Evolutionary conservation across 1,284 basidiomycete genomes (phyloP).

Genomic region (Pisolithus thermaeus): DNA sequence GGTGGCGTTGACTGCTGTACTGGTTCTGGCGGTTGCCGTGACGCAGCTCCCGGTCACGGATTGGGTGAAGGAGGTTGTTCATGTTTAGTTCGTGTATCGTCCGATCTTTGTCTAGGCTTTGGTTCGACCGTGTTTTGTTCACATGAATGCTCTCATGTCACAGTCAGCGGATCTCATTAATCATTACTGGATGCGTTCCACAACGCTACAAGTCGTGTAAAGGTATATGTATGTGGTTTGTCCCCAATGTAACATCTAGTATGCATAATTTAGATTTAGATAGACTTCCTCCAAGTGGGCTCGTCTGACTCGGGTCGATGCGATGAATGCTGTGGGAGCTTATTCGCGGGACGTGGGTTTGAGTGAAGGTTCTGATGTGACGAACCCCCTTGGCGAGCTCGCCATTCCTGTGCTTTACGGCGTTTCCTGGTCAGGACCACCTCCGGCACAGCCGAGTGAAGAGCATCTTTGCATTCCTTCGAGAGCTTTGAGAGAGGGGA

Average conservation of each 20-base stretch:
- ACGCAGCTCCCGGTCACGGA: background rate
- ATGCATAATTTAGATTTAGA: background rate
- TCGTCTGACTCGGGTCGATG: slow-evolving; percentile 18
- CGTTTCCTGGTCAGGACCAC: slow-evolving; percentile 19
- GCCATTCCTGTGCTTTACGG: slow-evolving; percentile 24
- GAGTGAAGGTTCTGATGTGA: too few species aligned
- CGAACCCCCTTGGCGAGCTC: slow-evolving; percentile 3
- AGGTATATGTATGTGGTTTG: background rate
- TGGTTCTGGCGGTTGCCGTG: slow-evolving; percentile 9
- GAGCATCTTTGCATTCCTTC: background rate
- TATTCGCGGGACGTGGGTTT: background rate
- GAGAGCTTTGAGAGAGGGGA: slow-evolving; percentile 18
- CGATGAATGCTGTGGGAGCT: background rate
- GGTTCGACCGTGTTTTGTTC: too few species aligned
- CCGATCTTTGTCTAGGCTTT: too few species aligned
- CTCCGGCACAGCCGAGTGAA: slow-evolving; percentile 20
- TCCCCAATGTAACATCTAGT: background rate
- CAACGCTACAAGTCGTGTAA: too few species aligned
- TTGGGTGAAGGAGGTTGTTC: slow-evolving; percentile 2
- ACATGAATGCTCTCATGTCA: too few species aligned
- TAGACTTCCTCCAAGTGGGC: slow-evolving; percentile 18
- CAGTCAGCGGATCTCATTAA: too few species aligned
- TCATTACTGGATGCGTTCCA: too few species aligned
- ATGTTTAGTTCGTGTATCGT: slow-evolving; percentile 3
- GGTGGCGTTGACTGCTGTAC: background rate